Conservation (phyloP, 768 basidiomycete species). For the Rhizopogon rudus region DNA sequence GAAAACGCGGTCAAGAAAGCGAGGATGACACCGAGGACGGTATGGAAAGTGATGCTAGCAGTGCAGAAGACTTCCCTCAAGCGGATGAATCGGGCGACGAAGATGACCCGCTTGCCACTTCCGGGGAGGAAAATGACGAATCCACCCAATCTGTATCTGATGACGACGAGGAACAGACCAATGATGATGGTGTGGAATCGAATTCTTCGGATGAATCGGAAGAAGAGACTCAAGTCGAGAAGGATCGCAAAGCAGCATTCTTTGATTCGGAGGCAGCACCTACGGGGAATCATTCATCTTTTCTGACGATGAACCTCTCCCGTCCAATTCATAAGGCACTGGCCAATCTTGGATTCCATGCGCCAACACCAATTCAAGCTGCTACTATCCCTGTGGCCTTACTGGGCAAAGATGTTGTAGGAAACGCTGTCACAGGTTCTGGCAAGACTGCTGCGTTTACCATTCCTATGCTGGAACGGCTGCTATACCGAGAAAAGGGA, state of each 20-base stretch:
- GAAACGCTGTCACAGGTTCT: constrained; percentile 93
- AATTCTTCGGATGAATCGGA: constrained; percentile 66
- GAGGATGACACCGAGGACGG: constrained; percentile 35
- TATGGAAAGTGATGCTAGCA: constrained; percentile 17
- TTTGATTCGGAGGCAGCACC: constrained; percentile 60
- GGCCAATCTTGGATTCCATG: constrained; percentile 71
- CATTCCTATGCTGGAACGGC: constrained; percentile 89
- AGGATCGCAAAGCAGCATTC: constrained; percentile 79
- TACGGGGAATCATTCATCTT: constrained; percentile 64
- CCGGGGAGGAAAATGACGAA: constrained; percentile 30
- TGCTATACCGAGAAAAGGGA: constrained; percentile 87
- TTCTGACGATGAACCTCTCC: constrained; percentile 92
- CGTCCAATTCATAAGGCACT: constrained; percentile 90
- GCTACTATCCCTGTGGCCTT: constrained; percentile 92
- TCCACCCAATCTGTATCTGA: constrained; percentile 22
- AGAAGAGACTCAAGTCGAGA: constrained; percentile 50
- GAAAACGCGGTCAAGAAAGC: constrained; percentile 45
- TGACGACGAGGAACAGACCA: constrained; percentile 31
- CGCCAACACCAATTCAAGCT: constrained; percentile 94
- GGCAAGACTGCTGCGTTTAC: constrained; percentile 98
- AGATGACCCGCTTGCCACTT: constrained; percentile 26
- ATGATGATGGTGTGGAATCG: constrained; percentile 11
- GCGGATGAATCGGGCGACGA: constrained; percentile 25
- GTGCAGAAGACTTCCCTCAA: constrained; percentile 11
- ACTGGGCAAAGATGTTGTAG: constrained; percentile 93